Conservation (phyloP, 257 asterid species). For the Solanum habrochaites region DNA sequence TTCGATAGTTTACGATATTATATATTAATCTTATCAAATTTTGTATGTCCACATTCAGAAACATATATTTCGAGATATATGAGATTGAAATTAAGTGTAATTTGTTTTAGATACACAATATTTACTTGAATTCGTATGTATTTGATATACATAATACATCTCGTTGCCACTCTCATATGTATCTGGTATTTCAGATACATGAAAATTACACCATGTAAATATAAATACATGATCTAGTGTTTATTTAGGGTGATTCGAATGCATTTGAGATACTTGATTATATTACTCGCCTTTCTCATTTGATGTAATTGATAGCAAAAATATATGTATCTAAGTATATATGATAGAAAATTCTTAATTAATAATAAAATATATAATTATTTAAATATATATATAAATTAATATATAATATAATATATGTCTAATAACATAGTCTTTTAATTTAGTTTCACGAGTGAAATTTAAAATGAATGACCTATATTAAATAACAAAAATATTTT, state of each 20-base stretch:
- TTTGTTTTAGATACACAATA: not conserved
- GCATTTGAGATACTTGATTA: not conserved
- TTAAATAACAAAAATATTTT: not conserved
- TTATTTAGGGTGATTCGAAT: too few species aligned
- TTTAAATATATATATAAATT: too few species aligned
- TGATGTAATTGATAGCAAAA: not conserved
- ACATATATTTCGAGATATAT: not conserved
- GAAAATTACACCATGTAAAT: not conserved
- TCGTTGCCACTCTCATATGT: not conserved
- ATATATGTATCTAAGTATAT: too few species aligned
- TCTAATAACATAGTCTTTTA: not conserved
- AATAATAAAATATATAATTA: too few species aligned
- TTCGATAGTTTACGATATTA: too few species aligned
- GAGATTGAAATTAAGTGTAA: not conserved
- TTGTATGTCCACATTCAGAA: not conserved
- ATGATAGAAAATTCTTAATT: too few species aligned
- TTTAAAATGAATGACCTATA: not conserved
- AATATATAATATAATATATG: too few species aligned
- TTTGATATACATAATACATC: not conserved
- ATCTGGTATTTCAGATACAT: rapidly evolving
- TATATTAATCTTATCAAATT: too few species aligned
- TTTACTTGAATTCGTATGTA: too few species aligned
- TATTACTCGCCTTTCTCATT: not conserved
- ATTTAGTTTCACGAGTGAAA: not conserved
- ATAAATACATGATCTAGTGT: too few species aligned